These are phyloP conservation scores for Saturnispora serradocipensis DNA, from an alignment of 805 yeast species.

Conservation along the genomic window DNA sequence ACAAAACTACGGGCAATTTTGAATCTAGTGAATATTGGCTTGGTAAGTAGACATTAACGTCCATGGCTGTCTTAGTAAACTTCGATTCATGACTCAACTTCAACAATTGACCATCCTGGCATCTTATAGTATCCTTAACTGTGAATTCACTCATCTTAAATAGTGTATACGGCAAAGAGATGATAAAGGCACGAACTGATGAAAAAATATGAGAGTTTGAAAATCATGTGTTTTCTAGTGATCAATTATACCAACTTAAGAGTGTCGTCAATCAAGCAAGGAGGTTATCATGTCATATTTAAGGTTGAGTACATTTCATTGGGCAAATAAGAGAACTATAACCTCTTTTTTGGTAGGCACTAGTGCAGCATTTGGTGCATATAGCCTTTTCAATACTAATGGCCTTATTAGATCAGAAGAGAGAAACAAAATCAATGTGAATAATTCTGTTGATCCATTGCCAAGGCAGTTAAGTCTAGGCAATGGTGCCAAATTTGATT, in stretches of 20 bases:
- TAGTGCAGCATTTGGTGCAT: not conserved
- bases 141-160: not conserved
- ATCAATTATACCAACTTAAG: not conserved
- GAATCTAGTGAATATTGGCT: conserved; percentile 33
- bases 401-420: not conserved
- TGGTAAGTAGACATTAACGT: conserved; percentile 78
- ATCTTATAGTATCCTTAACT: conserved; percentile 37
- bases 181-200: not conserved
- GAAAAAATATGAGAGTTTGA: too few species aligned
- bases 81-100: conserved; percentile 70
- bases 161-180: not conserved
- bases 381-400: not conserved
- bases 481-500: conserved; percentile 30
- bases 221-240: not conserved
- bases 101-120: conserved; percentile 66
- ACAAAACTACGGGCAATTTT: conserved; percentile 64
- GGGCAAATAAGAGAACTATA: not conserved
- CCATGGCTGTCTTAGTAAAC: conserved; percentile 63
- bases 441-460: conserved; percentile 23
- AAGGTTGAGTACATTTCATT: not conserved
- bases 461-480: conserved; percentile 17
- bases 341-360: not conserved
- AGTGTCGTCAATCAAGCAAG: not conserved
- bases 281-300: not conserved
- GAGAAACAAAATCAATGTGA: not conserved